Evolutionary conservation across 345 rosid genomes (phyloP), one percentile per base, ranked within the genome.

Genomic region (Geranium rotundifolium): DNA sequence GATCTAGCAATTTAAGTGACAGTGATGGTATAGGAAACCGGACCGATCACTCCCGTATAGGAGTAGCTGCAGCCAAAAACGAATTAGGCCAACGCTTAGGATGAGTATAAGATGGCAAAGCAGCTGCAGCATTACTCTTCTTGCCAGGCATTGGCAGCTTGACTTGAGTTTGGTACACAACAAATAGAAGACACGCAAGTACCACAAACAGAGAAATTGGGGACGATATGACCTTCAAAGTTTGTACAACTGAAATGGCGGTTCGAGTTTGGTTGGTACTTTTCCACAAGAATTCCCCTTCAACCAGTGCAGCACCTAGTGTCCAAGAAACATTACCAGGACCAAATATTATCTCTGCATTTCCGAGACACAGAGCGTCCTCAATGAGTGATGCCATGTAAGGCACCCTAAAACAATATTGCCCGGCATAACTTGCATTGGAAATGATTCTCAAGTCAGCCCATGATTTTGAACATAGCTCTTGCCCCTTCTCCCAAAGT

Each of bases 281-380:
- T 60, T 30, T 62, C 76, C 71, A 73, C 20, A 65, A 65, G 58
- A 75, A 66, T 56, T 76, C 68, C 29, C 78, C 81, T 66, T 84
- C 82, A 19, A 75, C 66, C 61, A 85, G 70, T 46, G 83, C 76
- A 62, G 91, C 88, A 56, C 85, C 86, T 61, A 79, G 56, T 17
- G 91, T 79, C 88, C 88, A 83, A 16, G 88, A 83, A 56, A 85
- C 52, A 71, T 85, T 79, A 5, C 74, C 80, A 46, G 91, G 88
- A 54, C 86, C 86, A 30, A 85, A 77, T n/a, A 58, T 57, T 57
- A 79, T 76, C 39, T 75, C 75, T 31, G 64, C 62, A 49, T 77
- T 34, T 7, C 79, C 63, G 0, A 80, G 74, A 57, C 78, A 73
- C 41, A 85, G 57, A 0, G 77, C 74, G 58, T 78, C 76, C 30